These are phyloP conservation scores for Blastobotrys indianensis DNA, from an alignment of 1,139 yeast species.

Conservation along the genomic window DNA sequence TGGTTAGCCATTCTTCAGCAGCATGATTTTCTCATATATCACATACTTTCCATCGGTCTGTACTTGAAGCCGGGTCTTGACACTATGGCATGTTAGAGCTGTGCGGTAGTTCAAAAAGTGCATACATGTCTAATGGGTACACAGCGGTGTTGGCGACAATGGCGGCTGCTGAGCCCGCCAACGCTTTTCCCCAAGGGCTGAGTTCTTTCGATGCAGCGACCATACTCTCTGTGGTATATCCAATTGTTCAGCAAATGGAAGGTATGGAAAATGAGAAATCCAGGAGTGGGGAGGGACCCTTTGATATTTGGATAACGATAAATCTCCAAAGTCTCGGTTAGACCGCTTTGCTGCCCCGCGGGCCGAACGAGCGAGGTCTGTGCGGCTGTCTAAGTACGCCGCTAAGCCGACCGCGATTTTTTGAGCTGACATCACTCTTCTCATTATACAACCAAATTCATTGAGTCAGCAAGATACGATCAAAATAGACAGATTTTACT, in stretches of 20 bases:
- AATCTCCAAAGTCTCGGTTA: background rate
- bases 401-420: background rate
- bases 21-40: background rate
- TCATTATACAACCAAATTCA: no score
- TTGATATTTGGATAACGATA: no score
- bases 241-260: no score
- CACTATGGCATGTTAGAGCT: constrained; percentile 18
- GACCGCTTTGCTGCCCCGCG: no score
- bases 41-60: constrained; percentile 24
- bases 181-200: constrained; percentile 62
- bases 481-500: no score
- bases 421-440: no score
- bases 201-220: constrained; percentile 20
- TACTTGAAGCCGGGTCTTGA: constrained; percentile 74
- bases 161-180: constrained; percentile 82
- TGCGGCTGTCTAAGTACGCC: background rate
- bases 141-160: constrained; percentile 76
- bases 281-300: background rate
- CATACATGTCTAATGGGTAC: constrained; percentile 75
- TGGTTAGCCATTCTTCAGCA: background rate
- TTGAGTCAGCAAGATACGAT: no score
- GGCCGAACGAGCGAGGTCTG: no score
- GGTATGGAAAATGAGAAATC: background rate
- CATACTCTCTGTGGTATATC: no score
- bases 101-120: background rate